These are phyloP conservation scores for Colletotrichum viniferum DNA, from an alignment of 2,329 filamentous ascomycete genomes.

Conservation along the genomic window DNA sequence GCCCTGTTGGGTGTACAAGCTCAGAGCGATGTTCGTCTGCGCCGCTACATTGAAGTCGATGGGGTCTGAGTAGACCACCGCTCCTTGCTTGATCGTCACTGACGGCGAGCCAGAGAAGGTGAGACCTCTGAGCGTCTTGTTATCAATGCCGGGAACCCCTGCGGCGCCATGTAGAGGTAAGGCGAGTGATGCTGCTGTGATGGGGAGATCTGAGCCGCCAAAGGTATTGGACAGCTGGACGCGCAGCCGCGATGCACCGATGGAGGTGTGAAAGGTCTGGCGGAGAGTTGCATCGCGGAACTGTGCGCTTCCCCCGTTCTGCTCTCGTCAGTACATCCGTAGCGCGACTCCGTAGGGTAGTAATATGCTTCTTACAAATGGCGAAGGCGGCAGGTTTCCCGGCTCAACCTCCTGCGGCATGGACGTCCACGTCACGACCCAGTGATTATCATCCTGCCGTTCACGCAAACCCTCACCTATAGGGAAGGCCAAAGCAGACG, in stretches of 20 bases:
- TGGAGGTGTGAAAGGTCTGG: constrained; percentile 66
- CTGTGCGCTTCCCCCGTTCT: constrained; percentile 40
- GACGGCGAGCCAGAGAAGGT: constrained; percentile 61
- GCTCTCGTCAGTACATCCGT: neutral
- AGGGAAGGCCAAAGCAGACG: neutral
- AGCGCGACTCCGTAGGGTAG: fast-evolving
- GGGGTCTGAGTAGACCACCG: constrained; percentile 65
- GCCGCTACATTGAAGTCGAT: constrained; percentile 57
- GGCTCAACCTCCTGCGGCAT: constrained; percentile 71
- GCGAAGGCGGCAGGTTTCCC: constrained; percentile 62
- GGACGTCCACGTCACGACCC: constrained; percentile 68
- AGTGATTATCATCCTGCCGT: constrained; percentile 47
- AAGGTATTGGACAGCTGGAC: constrained; percentile 71
- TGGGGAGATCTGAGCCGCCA: constrained; percentile 61
- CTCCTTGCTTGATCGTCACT: constrained; percentile 59
- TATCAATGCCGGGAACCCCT: constrained; percentile 57
- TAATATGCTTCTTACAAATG: constrained; percentile 53
- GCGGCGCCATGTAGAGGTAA: constrained; percentile 57
- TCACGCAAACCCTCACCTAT: neutral
- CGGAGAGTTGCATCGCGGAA: constrained; percentile 69
- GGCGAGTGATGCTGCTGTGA: constrained; percentile 63
- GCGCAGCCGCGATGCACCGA: constrained; percentile 60
- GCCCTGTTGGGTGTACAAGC: constrained; percentile 60
- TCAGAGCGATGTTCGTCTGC: constrained; percentile 60
- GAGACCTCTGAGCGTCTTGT: constrained; percentile 54